Base-by-base conservation (phyloP, 2,329 filamentous ascomycete genomes). In the Penicillium sp. region DNA sequence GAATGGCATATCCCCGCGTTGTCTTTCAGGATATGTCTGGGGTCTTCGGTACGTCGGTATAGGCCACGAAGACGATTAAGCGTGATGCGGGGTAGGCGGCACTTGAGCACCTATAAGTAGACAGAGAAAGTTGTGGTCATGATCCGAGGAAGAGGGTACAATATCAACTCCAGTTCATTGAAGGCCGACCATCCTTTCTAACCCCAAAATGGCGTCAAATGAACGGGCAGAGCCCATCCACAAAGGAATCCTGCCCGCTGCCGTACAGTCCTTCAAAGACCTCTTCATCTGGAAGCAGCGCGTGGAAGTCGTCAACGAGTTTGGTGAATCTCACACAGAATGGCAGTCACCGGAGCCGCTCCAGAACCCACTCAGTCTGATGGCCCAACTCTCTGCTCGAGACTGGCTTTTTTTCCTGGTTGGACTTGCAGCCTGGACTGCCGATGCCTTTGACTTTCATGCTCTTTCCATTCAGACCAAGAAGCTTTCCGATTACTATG, bases 381-480 rank as follows among this genome's bases (percentile, higher is more conserved):
- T 89, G 53, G 77, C 75, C 25, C 78, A 84, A 69, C 77, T 93
- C 13, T 79, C 76, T 3, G 73, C 74, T 23, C 80, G 77, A 52
- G 83, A 87, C 64, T 92, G 88, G 87, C 63, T 87, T 13, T 90
- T 88, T 73, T 84, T 92, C 72, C 56, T 87, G 35, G 84, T 89
- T 9, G 88, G 87, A 3, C 83, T 91, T 64, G 69, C 79, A 29
- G 84, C 87, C 13, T 92, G 88, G 88, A 87, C 82, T 1, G 87
- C 87, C 49, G 88, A 92, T 66, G 87, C 88, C 3, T 92, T 91
- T 66, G 88, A 90, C 69, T 92, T 91, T 66, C 87, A 90, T 69
- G 86, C 88, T 24, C 77, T 92, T 7, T 87, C 84, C 4, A 88
- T 92, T 56, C 87, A 90, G 67, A 88, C 87, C 3, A 79, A 79